Conservation (phyloP, 2,329 filamentous ascomycete genomes). For the Dactylonectria macrodidyma region DNA sequence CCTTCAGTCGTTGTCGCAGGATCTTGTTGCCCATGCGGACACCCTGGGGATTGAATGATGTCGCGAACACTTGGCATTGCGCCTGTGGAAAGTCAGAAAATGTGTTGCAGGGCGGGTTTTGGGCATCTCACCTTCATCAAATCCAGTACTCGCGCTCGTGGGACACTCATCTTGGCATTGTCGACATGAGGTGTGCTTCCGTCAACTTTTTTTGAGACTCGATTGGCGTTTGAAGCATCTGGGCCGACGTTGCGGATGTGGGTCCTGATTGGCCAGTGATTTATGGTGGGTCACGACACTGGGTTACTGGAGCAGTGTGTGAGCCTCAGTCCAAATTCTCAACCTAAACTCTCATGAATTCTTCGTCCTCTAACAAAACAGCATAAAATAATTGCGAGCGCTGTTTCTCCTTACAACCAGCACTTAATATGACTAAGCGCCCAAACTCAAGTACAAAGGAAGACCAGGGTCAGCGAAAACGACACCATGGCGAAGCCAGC, state of each 20-base stretch:
- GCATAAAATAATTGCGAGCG: not conserved
- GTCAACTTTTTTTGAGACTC: constrained; percentile 48
- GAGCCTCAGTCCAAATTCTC: constrained; percentile 18
- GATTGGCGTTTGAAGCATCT: constrained; percentile 47
- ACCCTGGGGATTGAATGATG: constrained; percentile 89
- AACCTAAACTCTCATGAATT: constrained; percentile 8
- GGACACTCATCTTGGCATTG: constrained; percentile 71
- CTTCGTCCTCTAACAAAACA: not conserved
- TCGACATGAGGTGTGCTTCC: constrained; percentile 41
- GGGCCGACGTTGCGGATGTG: constrained; percentile 35
- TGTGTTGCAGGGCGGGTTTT: not conserved
- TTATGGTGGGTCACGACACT: constrained; percentile 17
- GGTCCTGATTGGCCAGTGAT: constrained; percentile 39
- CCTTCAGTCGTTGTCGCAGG: constrained; percentile 87
- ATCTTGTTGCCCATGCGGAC: constrained; percentile 92
- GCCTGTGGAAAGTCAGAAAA: constrained; percentile 66
- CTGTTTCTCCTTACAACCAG: not conserved
- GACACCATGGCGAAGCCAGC: constrained; percentile 32
- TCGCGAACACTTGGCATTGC: constrained; percentile 93
- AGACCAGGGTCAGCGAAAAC: constrained; percentile 36
- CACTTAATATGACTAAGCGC: constrained; percentile 36
- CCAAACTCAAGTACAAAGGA: constrained; percentile 17
- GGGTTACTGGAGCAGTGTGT: not conserved
- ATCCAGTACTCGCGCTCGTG: constrained; percentile 75
- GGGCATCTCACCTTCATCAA: constrained; percentile 79